A percentile compares a stretch with the other conserved stretches of the same genome.
Evolutionary conservation across 164 flowering plant species (phyloP).

Genomic region (Euptelea pleiosperma): DNA sequence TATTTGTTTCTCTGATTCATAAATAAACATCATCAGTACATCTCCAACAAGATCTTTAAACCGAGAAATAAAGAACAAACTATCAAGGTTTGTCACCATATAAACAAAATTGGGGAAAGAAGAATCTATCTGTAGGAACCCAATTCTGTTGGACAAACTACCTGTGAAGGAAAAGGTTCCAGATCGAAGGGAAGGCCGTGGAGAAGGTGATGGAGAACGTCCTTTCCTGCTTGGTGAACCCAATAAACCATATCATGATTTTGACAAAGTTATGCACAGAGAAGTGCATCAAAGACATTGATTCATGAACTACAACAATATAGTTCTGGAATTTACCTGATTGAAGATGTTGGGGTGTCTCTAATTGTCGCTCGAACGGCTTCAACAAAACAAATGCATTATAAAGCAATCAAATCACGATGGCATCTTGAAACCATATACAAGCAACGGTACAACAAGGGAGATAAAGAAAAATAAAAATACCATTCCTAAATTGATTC

Average conservation of each 20-base stretch:
- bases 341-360: constrained; percentile 38
- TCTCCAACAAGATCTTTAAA: not conserved
- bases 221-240: constrained; percentile 44
- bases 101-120: not conserved
- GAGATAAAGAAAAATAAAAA: not conserved
- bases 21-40: not conserved
- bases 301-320: constrained; percentile 4
- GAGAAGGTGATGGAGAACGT: constrained; percentile 60
- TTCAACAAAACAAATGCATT: constrained; percentile 13
- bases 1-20: constrained; percentile 41
- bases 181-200: constrained; percentile 33
- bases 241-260: not conserved
- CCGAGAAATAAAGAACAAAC: not conserved
- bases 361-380: constrained; percentile 61
- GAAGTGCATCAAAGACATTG: not conserved
- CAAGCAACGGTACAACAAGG: not conserved
- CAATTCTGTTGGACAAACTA: constrained; percentile 37
- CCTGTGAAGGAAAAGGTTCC: constrained; percentile 51
- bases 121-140: constrained; percentile 29
- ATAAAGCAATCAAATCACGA: not conserved
- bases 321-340: constrained; percentile 9
- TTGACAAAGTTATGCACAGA: not conserved
- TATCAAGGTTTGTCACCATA: too few species aligned
- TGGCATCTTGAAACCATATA: not conserved
- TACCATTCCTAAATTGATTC: constrained; percentile 63